Evolutionary conservation across 106 monocot genomes (phyloP).

Genomic region (Iris macrosiphon): DNA sequence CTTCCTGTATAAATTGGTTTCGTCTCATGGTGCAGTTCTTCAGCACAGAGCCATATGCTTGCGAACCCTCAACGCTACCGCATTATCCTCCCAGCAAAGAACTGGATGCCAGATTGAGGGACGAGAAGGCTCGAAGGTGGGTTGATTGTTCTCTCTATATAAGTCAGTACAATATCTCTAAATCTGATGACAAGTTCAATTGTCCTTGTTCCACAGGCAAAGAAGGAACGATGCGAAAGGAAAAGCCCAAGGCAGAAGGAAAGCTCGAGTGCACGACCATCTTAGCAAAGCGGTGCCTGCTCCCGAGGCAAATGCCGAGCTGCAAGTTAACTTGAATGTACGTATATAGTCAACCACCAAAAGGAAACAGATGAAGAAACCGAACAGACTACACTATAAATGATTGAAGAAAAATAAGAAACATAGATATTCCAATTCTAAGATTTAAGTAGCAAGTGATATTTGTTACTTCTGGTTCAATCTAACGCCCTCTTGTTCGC

Average conservation of each 20-base stretch:
- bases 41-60: conserved; percentile 50
- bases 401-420: too few species aligned
- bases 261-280: conserved; percentile 11
- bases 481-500: not conserved
- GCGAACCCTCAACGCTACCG: conserved; percentile 67
- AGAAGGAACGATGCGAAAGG: conserved; percentile 15
- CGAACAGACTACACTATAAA: too few species aligned
- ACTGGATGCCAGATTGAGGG: conserved; percentile 57
- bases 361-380: not conserved
- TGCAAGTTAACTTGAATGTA: conserved; percentile 72
- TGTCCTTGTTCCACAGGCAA: conserved; percentile 12
- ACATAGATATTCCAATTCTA: too few species aligned
- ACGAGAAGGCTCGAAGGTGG: conserved; percentile 61
- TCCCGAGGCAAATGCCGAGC: conserved; percentile 75
- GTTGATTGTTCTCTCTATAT: not conserved
- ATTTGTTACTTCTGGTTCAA: not conserved
- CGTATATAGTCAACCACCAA: not conserved
- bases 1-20: too few species aligned
- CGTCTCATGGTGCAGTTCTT: conserved; percentile 54
- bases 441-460: too few species aligned
- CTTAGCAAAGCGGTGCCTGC: conserved; percentile 57
- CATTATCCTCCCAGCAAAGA: conserved; percentile 86
- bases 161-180: not conserved
- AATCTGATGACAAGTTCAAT: not conserved
- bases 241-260: conserved; percentile 19